Evolutionary conservation across 177 flowering plant species (phyloP).

Genomic region (Tripterygium wilfordii): DNA sequence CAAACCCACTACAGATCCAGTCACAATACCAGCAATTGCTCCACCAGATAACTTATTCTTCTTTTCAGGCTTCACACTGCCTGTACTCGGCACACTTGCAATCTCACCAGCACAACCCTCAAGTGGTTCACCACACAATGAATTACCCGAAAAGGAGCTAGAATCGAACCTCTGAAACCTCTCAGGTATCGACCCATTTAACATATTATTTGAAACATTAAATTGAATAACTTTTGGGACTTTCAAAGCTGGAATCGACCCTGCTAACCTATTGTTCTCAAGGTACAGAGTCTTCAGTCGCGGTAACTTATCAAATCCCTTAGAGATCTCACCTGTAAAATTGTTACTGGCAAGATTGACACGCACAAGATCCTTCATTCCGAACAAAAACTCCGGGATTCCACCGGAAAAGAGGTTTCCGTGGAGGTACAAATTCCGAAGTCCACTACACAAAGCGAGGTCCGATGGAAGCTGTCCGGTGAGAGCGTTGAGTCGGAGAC

Average conservation of each 20-base stretch:
- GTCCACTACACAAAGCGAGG: slow-evolving; percentile 29
- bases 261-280: slow-evolving; percentile 36
- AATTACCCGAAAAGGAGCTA: slow-evolving; percentile 37
- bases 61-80: slow-evolving; percentile 7
- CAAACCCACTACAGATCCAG: slow-evolving; percentile 34
- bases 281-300: slow-evolving; percentile 38
- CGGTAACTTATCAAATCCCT: slow-evolving; percentile 26
- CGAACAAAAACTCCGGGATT: slow-evolving; percentile 29
- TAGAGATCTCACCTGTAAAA: slow-evolving; percentile 42
- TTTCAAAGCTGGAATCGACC: slow-evolving; percentile 40
- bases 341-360: slow-evolving; percentile 42
- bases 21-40: slow-evolving; percentile 41
- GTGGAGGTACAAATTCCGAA: slow-evolving; percentile 41
- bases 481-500: slow-evolving; percentile 45
- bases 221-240: slow-evolving; percentile 32
- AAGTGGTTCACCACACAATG: slow-evolving; percentile 49
- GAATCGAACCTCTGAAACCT: slow-evolving; percentile 11
- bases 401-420: slow-evolving; percentile 51
- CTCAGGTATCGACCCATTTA: slow-evolving; percentile 49
- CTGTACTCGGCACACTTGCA: too few species aligned
- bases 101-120: slow-evolving; percentile 18
- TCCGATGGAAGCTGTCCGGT: slow-evolving; percentile 45
- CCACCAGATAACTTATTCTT: slow-evolving; percentile 34
- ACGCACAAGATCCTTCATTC: slow-evolving; percentile 26
- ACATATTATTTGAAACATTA: slow-evolving; percentile 50